These are phyloP conservation scores for Cryphonectria naterciae DNA, from an alignment of 2,329 filamentous ascomycete genomes.

Conservation along the genomic window DNA sequence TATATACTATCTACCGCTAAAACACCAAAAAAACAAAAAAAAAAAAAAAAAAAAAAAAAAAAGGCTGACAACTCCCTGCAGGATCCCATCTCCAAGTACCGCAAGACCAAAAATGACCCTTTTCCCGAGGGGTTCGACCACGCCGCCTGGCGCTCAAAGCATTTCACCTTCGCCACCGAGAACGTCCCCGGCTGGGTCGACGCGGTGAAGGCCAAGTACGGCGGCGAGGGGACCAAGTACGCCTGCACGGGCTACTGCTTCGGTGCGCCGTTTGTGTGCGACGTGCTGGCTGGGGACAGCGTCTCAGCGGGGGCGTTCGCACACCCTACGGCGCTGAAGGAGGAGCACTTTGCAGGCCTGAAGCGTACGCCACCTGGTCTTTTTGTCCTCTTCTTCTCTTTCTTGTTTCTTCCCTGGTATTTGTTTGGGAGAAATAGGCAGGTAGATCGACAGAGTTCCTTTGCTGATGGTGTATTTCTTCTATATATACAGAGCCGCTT, in stretches of 20 bases:
- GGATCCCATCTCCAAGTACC: slow-evolving; percentile 50
- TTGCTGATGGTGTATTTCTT: neutral
- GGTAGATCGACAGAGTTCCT: neutral
- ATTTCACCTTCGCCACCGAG: slow-evolving; percentile 46
- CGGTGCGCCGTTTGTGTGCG: slow-evolving; percentile 49
- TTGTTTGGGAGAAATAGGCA: no score
- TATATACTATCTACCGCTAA: no score
- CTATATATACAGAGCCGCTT: slow-evolving; percentile 41
- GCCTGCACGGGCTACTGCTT: slow-evolving; percentile 49
- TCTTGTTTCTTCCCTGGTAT: neutral
- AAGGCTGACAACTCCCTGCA: slow-evolving; percentile 28
- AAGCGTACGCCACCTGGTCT: slow-evolving; percentile 38
- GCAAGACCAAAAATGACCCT: slow-evolving; percentile 37
- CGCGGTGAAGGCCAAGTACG: slow-evolving; percentile 43
- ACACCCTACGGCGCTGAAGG: slow-evolving; percentile 54
- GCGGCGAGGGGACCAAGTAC: slow-evolving; percentile 40
- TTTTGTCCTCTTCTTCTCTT: neutral
- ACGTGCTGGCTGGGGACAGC: slow-evolving; percentile 42
- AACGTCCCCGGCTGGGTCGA: slow-evolving; percentile 50
- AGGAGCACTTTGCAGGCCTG: slow-evolving; percentile 47
- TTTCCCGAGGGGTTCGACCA: slow-evolving; percentile 48
- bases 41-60: neutral
- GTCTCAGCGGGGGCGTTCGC: slow-evolving; percentile 53
- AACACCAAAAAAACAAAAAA: no score
- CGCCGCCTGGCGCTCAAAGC: slow-evolving; percentile 52